Evolutionary conservation across 1,284 basidiomycete species (phyloP).

Genomic region (Puccinia brachypodii): DNA sequence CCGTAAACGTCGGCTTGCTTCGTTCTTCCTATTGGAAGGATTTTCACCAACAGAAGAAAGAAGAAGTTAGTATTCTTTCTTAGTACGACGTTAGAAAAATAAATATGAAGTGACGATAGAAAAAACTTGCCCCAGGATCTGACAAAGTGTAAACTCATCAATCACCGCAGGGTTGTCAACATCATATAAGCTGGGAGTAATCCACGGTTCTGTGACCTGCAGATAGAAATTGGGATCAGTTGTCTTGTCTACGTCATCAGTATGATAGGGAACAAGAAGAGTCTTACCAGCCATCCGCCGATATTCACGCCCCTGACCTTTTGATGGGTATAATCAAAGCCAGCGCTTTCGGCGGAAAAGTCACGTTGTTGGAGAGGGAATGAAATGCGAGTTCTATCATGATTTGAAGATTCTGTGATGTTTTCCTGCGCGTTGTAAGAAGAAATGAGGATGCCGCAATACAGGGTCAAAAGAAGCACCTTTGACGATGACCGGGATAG

Average conservation of each 20-base stretch:
- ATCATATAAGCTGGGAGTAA: constrained; percentile 71
- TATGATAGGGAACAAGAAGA: constrained; percentile 29
- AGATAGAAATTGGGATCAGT: neutral
- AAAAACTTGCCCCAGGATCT: constrained; percentile 60
- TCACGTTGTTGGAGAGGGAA: neutral
- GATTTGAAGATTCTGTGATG: neutral
- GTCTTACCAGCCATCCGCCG: constrained; percentile 56
- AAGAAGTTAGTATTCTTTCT: neutral
- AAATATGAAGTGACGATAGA: too few relatives aligned
- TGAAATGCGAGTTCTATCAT: neutral
- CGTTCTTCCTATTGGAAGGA: constrained; percentile 7
- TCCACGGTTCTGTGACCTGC: constrained; percentile 66
- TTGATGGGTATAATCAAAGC: constrained; percentile 53
- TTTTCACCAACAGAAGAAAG: too few relatives aligned
- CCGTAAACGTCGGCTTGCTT: constrained; percentile 58
- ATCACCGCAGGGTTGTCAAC: constrained; percentile 66
- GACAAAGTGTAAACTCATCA: constrained; percentile 71
- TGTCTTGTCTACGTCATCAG: neutral
- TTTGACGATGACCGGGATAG: neutral
- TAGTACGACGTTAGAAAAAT: neutral
- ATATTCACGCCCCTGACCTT: constrained; percentile 59
- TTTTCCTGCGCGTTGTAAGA: neutral
- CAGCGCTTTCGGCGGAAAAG: neutral
- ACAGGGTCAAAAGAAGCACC: neutral
- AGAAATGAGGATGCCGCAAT: neutral